These are phyloP conservation scores for Paraphaeosphaeria minitans DNA, from an alignment of 2,329 filamentous ascomycete species.

Conservation along the genomic window DNA sequence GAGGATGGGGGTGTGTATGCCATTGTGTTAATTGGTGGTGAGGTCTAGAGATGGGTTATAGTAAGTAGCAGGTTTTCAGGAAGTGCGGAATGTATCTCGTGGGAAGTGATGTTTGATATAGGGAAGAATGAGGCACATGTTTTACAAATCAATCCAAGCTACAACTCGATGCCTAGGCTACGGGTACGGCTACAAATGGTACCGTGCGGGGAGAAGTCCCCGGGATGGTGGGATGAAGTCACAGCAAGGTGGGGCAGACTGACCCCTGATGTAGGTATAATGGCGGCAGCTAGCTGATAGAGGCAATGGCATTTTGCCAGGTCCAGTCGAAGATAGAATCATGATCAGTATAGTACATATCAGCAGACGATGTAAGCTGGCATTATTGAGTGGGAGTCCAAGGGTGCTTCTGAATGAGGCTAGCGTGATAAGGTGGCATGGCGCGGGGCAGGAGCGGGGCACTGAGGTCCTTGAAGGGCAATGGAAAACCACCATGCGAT, in stretches of 20 bases:
- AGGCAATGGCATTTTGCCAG: too few relatives aligned
- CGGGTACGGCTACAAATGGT: background rate
- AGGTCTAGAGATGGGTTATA: too few relatives aligned
- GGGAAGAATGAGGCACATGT: background rate
- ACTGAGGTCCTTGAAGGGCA: background rate
- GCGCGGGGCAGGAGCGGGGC: background rate
- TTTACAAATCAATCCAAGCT: background rate
- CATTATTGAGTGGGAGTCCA: background rate
- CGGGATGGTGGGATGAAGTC: background rate
- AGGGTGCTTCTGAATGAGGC: background rate
- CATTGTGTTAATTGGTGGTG: slow-evolving; percentile 23
- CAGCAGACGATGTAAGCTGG: too few relatives aligned
- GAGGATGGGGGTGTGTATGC: slow-evolving; percentile 38
- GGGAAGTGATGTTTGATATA: background rate
- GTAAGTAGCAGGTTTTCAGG: too few relatives aligned
- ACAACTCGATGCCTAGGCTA: background rate
- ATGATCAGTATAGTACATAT: too few relatives aligned
- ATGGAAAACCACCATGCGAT: background rate
- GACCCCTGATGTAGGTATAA: background rate
- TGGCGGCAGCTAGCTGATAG: background rate
- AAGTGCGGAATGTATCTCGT: too few relatives aligned
- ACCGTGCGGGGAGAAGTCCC: background rate
- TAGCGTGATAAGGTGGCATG: background rate
- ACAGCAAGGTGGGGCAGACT: background rate
- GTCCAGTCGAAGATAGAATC: too few relatives aligned